Evolutionary conservation across 148 eudicot genomes (phyloP), one percentile per base, ranked within the genome.

Genomic region (Oxyria digyna): DNA sequence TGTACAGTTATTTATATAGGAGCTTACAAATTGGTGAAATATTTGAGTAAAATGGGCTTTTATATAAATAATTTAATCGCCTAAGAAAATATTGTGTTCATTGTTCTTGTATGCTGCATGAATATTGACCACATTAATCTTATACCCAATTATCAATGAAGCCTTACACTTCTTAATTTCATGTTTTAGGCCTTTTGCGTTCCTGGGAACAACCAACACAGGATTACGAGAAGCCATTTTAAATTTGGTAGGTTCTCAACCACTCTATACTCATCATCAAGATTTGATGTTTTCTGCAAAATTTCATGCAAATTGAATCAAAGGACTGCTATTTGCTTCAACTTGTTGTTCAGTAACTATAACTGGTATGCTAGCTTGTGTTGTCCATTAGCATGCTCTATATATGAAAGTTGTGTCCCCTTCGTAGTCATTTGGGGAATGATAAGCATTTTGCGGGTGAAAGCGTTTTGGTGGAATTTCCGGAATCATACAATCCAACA

Each of bases 181-280:
- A 55, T 67, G 65, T 79, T 71, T 48, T 75, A 89, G 96, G 96
- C 73, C 82, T 89, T 71, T 72, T 89, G 74, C 76, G 73, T 69
- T 77, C 37, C 68, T 93, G 98, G 98, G 94, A 87, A 78, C 94
- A 78, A 79, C 96, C 89, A 73, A 45, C 85, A 21, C 98, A 86
- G 74, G 96, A 88, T 49, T 82, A 78, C 37, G 81, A 80, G 74
- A 89, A 93, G 76, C 87, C 94, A 70, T 81, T 87, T 81, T 83
- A 59, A 38, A 20, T 12, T n/a, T 13, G 64, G 37, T 57, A 57
- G 64, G 35, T 57, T n/a, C 37, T 57, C 64, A 57, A 57, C 64
- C 64, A 59, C 65, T 27, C 38, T 9, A 52, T 24, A 8, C 24
- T 24, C 37, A 15, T 50, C 26, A 15, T 14, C 5, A 50, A 50